Evolutionary conservation across 1,284 basidiomycete species (phyloP), one percentile per base, ranked within the genome.

Genomic region (Fomitopsis pinicola): DNA sequence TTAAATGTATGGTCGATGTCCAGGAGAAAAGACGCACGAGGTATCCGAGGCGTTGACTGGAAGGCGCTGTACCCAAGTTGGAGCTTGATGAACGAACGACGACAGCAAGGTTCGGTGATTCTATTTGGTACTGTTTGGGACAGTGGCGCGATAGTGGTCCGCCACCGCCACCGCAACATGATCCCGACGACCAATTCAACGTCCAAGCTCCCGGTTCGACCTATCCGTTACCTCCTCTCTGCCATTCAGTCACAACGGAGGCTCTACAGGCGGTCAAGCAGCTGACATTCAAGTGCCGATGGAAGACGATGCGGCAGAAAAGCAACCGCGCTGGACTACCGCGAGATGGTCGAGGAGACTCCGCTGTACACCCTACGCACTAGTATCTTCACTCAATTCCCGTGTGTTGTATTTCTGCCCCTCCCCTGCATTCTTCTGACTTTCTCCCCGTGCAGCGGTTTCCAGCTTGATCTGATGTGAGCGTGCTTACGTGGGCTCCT

Each of bases 301-400:
- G 10, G 10, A 36, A 12, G 35, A 6, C 35, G 7, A 5, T 26
- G 3, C 10, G 1, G n/a, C 35, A 54, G 36, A 36, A 54, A 65
- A 9, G 72, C 75, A 5, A 71, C 64, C 0, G 59, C 62, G 19
- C 69, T 72, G 64, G 72, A 76, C 63, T 77, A 77, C 62, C 68
- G 69, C 55, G 73, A 75, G 42, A 62, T 74, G 17, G 58, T 77
- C n/a, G 76, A 74, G 36, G 77, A 91, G 68, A 85, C 87, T 9
- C 88, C 88, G 1, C 66, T 83, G 5, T 86, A 77, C 73, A 81
- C 82, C 55, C 73, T 88, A 42, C 71, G 75, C 72, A 80, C 81
- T 73, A 72, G 86, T 65, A 62, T 86, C 57, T 66, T 85, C 26
- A 81, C 83, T 66, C 75, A 85, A 69, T 75, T 82, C 59, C 64